Percentiles rank a stretch among this genome's conserved stretches.
These are phyloP conservation scores for Agrocybe pediades DNA, from an alignment of 768 basidiomycete species.

Conservation along the genomic window DNA sequence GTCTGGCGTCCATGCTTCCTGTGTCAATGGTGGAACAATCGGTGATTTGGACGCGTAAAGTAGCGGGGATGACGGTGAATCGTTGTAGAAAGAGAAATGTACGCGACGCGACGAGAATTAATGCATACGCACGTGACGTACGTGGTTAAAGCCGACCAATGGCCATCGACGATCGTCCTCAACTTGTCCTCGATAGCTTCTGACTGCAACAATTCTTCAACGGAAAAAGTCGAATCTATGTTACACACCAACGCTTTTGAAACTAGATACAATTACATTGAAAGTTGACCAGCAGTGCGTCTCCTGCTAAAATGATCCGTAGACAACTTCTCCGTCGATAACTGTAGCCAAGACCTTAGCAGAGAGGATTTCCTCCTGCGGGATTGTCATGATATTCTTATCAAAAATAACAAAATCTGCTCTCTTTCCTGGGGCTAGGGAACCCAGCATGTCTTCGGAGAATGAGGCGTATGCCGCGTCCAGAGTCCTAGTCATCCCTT, in stretches of 20 bases:
- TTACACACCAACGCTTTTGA: too few relatives aligned
- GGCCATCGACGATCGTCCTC: too few relatives aligned
- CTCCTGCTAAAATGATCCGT: too few relatives aligned
- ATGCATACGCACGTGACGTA: not conserved
- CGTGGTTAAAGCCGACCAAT: not conserved
- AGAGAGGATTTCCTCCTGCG: constrained; percentile 54
- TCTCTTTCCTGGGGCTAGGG: constrained; percentile 24
- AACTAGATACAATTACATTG: too few relatives aligned
- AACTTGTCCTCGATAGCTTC: too few relatives aligned
- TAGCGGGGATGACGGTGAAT: not conserved
- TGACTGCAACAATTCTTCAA: too few relatives aligned
- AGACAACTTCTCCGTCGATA: constrained; percentile 66
- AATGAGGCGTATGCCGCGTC: constrained; percentile 89
- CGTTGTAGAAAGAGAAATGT: not conserved
- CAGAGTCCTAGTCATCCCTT: constrained; percentile 90
- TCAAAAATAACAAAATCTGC: too few relatives aligned
- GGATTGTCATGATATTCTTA: constrained; percentile 31
- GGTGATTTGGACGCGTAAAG: not conserved
- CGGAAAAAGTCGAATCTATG: too few relatives aligned
- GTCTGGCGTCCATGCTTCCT: constrained; percentile 18
- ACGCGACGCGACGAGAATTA: constrained; percentile 9
- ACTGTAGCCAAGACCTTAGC: constrained; percentile 77
- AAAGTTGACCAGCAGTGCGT: too few relatives aligned
- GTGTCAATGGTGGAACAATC: not conserved
- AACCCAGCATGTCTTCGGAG: constrained; percentile 69